phyloP scores from a whole-genome alignment of 1,284 basidiomycete genomes.

The Ustilago hordei region DNA sequence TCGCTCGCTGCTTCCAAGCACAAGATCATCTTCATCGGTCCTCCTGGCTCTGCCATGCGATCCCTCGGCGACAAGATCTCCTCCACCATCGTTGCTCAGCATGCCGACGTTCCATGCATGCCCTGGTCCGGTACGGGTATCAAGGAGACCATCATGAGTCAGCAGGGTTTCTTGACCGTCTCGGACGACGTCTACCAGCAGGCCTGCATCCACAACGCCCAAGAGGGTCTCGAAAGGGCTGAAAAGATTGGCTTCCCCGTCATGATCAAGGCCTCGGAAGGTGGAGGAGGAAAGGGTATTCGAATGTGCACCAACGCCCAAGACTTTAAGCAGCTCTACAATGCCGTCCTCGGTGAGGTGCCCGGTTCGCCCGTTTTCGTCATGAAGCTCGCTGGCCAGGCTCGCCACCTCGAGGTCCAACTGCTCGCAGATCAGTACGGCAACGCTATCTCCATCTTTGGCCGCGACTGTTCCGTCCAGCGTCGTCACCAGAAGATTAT shows the following conservation, averaged over 20 bases:
- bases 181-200: slow-evolving; percentile 88
- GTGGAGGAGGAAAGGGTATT: slow-evolving; percentile 94
- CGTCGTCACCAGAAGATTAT: slow-evolving; percentile 99
- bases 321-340: slow-evolving; percentile 91
- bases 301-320: slow-evolving; percentile 73
- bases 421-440: slow-evolving; percentile 99
- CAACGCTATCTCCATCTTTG: slow-evolving; percentile 98
- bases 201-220: slow-evolving; percentile 90
- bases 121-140: slow-evolving; percentile 98
- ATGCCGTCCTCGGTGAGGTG: slow-evolving; percentile 95
- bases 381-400: slow-evolving; percentile 98
- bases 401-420: slow-evolving; percentile 97
- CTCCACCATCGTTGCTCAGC: slow-evolving; percentile 98
- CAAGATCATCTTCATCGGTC: slow-evolving; percentile 99
- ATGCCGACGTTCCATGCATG: slow-evolving; percentile 98
- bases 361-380: slow-evolving; percentile 98
- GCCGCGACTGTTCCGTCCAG: slow-evolving; percentile 99
- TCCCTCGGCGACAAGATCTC: slow-evolving; percentile 99
- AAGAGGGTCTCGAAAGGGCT: slow-evolving; percentile 86
- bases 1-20: slow-evolving; percentile 88
- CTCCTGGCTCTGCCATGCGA: slow-evolving; percentile 98
- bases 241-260: slow-evolving; percentile 94
- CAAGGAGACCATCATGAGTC: slow-evolving; percentile 85
- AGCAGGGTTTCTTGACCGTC: slow-evolving; percentile 91
- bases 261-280: slow-evolving; percentile 99